phyloP scores from a whole-genome alignment of 192 early-diverging fungal genomes.

The Spizellomyces sp. region DNA sequence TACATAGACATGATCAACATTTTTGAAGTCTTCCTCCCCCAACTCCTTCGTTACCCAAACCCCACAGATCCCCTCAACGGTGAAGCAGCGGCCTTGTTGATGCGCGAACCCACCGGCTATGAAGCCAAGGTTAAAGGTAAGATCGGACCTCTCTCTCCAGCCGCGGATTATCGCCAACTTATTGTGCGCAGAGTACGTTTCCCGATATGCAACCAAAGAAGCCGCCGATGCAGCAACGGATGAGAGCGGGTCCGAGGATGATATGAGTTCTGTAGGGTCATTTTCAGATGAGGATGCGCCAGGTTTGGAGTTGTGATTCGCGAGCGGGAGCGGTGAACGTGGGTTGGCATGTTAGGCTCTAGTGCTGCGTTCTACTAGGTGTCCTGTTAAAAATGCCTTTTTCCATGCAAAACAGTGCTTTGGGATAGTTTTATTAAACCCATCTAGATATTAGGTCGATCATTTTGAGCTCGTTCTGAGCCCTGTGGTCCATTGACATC shows the following conservation, averaged over 20 bases:
- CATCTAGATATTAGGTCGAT: too few species aligned
- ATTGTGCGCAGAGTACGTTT: conserved; percentile 73
- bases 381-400: too few species aligned
- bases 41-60: conserved; percentile 97
- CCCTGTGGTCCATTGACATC: too few species aligned
- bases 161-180: neutral
- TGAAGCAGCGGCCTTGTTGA: conserved; percentile 96
- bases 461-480: too few species aligned
- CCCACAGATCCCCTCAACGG: conserved; percentile 99
- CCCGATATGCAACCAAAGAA: conserved; percentile 81
- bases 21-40: conserved; percentile 97
- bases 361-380: too few species aligned
- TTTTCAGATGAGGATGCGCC: conserved; percentile 83
- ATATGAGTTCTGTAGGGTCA: conserved; percentile 80
- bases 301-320: conserved; percentile 74
- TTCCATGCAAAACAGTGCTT: too few species aligned
- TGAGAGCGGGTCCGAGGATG: conserved; percentile 55
- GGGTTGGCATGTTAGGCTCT: too few species aligned
- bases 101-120: conserved; percentile 90
- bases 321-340: neutral
- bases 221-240: conserved; percentile 75
- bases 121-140: conserved; percentile 91
- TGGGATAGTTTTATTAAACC: too few species aligned
- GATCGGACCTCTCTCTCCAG: neutral
- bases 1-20: conserved; percentile 97